Evolutionary conservation across 2,329 filamentous ascomycete genomes (phyloP).

Genomic region (Periconia digitata): DNA sequence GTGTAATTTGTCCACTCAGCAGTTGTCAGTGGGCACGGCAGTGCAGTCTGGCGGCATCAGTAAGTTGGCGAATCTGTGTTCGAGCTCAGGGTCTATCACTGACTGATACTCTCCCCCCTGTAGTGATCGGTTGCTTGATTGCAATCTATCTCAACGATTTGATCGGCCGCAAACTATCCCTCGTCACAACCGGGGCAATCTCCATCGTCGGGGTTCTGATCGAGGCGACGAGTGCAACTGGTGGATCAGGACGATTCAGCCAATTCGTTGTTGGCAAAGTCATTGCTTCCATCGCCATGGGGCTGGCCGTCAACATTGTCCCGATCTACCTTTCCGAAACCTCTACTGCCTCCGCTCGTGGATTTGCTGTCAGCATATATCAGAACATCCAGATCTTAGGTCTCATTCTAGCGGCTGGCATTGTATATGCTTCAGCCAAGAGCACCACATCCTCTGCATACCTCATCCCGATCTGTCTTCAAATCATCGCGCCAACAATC

Average conservation of each 20-base stretch:
- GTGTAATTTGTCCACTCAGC: slow-evolving; percentile 9
- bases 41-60: slow-evolving; percentile 13
- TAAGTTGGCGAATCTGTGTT: background rate
- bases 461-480: slow-evolving; percentile 9
- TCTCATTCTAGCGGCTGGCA: slow-evolving; percentile 9
- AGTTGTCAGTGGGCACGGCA: slow-evolving; percentile 9
- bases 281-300: slow-evolving; percentile 14
- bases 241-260: slow-evolving; percentile 5
- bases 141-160: slow-evolving; percentile 12
- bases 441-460: slow-evolving; percentile 5
- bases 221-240: slow-evolving; percentile 7
- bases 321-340: slow-evolving; percentile 15
- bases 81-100: background rate
- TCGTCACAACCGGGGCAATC: slow-evolving; percentile 8
- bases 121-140: slow-evolving; percentile 14
- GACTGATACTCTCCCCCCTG: background rate
- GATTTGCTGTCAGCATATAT: slow-evolving; percentile 11
- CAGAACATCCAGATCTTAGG: slow-evolving; percentile 14
- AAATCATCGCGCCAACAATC: slow-evolving; percentile 9
- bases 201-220: slow-evolving; percentile 13
- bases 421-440: slow-evolving; percentile 11
- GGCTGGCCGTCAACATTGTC: slow-evolving; percentile 12
- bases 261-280: slow-evolving; percentile 15
- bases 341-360: slow-evolving; percentile 8
- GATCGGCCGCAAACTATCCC: slow-evolving; percentile 7